These are phyloP conservation scores for Fagopyrum homotropicum DNA, from an alignment of 148 eudicot species.

Conservation along the genomic window DNA sequence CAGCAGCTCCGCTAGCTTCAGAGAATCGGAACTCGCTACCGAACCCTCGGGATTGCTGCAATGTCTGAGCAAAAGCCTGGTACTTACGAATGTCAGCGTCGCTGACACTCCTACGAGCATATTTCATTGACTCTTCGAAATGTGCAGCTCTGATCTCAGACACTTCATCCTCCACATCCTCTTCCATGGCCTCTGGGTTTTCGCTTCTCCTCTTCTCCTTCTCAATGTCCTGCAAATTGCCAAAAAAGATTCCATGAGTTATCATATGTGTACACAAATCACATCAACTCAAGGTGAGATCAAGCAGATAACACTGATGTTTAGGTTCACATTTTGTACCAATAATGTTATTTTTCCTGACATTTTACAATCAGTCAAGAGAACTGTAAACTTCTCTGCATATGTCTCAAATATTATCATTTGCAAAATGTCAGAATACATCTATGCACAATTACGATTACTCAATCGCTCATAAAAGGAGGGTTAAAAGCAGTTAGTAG, in stretches of 20 bases:
- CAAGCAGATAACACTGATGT: background rate
- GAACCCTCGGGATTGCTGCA: slow-evolving; percentile 86
- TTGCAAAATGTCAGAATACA: too few relatives aligned
- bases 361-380: too few relatives aligned
- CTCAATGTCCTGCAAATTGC: slow-evolving; percentile 64
- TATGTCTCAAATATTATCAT: too few relatives aligned
- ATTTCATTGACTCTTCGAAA: slow-evolving; percentile 90
- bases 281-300: background rate
- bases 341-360: too few relatives aligned
- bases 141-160: slow-evolving; percentile 79
- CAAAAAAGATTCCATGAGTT: background rate
- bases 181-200: slow-evolving; percentile 89
- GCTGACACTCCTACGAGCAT: slow-evolving; percentile 86
- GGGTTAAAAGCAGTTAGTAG: too few relatives aligned
- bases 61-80: slow-evolving; percentile 81
- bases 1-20: slow-evolving; percentile 21
- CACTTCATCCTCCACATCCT: slow-evolving; percentile 80
- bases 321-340: background rate
- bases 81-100: slow-evolving; percentile 90
- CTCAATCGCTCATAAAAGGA: too few relatives aligned
- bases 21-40: slow-evolving; percentile 71
- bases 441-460: too few relatives aligned
- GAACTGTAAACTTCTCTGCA: too few relatives aligned
- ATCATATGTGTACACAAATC: background rate
- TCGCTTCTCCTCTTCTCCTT: slow-evolving; percentile 61